phyloP scores from a whole-genome alignment of 306 rosid species.

The Cicer pinnatifidum region DNA sequence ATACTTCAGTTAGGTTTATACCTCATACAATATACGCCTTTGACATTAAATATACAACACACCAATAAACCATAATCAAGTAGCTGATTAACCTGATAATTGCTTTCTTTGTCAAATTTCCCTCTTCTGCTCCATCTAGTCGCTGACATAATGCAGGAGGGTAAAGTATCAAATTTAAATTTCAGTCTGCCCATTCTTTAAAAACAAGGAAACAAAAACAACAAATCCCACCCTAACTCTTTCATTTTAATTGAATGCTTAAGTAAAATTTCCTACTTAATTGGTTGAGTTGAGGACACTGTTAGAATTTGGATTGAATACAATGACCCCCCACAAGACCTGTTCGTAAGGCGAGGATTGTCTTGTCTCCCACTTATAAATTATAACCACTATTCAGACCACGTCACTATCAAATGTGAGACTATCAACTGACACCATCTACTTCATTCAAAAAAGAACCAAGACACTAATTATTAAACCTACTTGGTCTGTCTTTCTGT shows the following conservation, averaged over 20 bases:
- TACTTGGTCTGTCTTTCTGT: too few relatives aligned
- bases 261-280: slow-evolving; percentile 27
- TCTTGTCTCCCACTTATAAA: background rate
- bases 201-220: slow-evolving; percentile 30
- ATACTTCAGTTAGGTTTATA: slow-evolving; percentile 31
- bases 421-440: background rate
- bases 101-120: slow-evolving; percentile 51
- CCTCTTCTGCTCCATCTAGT: slow-evolving; percentile 56
- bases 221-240: slow-evolving; percentile 33
- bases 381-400: background rate
- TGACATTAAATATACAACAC: slow-evolving; percentile 23
- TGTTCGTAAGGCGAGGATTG: background rate
- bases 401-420: background rate
- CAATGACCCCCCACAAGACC: background rate
- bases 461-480: background rate
- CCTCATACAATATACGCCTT: slow-evolving; percentile 8
- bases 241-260: slow-evolving; percentile 21
- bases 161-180: slow-evolving; percentile 51
- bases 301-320: background rate
- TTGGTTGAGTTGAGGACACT: background rate
- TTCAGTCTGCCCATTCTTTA: slow-evolving; percentile 12
- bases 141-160: slow-evolving; percentile 61
- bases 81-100: slow-evolving; percentile 48
- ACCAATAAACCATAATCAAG: slow-evolving; percentile 47
- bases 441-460: slow-evolving; percentile 10